Percentiles rank a stretch among this genome's conserved stretches.
phyloP scores from a whole-genome alignment of 495 filamentous ascomycete species.

The Hypoxylon lenormandii region DNA sequence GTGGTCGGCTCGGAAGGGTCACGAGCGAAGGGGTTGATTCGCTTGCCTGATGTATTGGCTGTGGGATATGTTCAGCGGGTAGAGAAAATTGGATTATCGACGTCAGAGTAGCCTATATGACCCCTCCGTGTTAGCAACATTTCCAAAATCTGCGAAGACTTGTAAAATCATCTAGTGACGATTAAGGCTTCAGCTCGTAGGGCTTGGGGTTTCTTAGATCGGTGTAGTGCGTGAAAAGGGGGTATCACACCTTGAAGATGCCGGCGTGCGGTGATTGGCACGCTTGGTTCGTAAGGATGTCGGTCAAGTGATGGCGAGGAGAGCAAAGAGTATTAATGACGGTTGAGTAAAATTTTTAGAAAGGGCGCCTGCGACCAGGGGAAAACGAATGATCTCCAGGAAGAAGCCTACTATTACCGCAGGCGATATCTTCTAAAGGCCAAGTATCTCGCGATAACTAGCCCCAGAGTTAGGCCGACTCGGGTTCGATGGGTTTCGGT shows the following conservation, averaged over 20 bases:
- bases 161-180: background rate
- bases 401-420: slow-evolving; percentile 66
- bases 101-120: slow-evolving; percentile 2
- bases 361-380: slow-evolving; percentile 69
- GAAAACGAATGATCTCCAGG: slow-evolving; percentile 54
- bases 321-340: slow-evolving; percentile 48
- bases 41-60: slow-evolving; percentile 25
- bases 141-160: background rate
- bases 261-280: slow-evolving; percentile 16
- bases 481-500: slow-evolving; percentile 39
- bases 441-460: slow-evolving; percentile 51
- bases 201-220: background rate
- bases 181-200: background rate
- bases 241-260: slow-evolving; percentile 34
- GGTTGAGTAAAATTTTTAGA: slow-evolving; percentile 60
- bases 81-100: slow-evolving; percentile 10
- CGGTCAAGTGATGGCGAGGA: slow-evolving; percentile 29
- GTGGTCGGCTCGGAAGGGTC: slow-evolving; percentile 30
- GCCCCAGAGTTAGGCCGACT: slow-evolving; percentile 45
- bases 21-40: slow-evolving; percentile 37
- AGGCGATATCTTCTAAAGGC: slow-evolving; percentile 51
- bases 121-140: slow-evolving; percentile 20
- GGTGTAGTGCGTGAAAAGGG: background rate
- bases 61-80: background rate
- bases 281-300: slow-evolving; percentile 15